phyloP scores from a whole-genome alignment of 2,329 filamentous ascomycete species.

The Aureobasidium melanogenum region DNA sequence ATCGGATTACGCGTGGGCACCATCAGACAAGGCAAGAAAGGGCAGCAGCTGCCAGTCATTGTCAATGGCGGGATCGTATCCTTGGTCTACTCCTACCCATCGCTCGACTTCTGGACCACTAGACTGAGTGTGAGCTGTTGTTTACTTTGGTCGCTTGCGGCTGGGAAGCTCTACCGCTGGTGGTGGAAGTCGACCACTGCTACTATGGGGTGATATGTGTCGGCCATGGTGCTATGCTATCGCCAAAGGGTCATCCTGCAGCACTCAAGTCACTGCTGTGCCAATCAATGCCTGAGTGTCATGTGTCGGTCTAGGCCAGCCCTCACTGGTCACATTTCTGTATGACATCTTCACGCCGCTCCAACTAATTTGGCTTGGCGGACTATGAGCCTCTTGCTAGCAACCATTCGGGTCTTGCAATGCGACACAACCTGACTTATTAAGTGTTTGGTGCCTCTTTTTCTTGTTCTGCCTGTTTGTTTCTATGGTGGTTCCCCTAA shows the following conservation, averaged over 20 bases:
- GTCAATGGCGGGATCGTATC: slow-evolving; percentile 65
- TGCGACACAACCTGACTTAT: background rate
- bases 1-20: slow-evolving; percentile 72
- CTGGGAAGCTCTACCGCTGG: slow-evolving; percentile 29
- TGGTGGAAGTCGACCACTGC: slow-evolving; percentile 48
- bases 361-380: background rate
- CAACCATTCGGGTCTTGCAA: background rate
- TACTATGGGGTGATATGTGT: slow-evolving; percentile 31
- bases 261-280: background rate
- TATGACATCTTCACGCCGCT: slow-evolving; percentile 5
- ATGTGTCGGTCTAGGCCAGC: background rate
- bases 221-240: slow-evolving; percentile 13
- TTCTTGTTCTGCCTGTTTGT: slow-evolving; percentile 5
- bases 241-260: slow-evolving; percentile 1
- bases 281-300: background rate
- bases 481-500: slow-evolving; percentile 3
- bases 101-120: slow-evolving; percentile 86
- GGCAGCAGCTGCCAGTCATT: slow-evolving; percentile 88
- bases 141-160: background rate
- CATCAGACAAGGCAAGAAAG: slow-evolving; percentile 95
- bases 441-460: background rate
- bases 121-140: slow-evolving; percentile 13
- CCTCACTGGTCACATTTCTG: background rate
- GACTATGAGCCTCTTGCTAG: background rate
- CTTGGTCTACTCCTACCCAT: slow-evolving; percentile 74